Conservation (phyloP, 768 basidiomycete genomes). For the Tulasnella sp. region DNA sequence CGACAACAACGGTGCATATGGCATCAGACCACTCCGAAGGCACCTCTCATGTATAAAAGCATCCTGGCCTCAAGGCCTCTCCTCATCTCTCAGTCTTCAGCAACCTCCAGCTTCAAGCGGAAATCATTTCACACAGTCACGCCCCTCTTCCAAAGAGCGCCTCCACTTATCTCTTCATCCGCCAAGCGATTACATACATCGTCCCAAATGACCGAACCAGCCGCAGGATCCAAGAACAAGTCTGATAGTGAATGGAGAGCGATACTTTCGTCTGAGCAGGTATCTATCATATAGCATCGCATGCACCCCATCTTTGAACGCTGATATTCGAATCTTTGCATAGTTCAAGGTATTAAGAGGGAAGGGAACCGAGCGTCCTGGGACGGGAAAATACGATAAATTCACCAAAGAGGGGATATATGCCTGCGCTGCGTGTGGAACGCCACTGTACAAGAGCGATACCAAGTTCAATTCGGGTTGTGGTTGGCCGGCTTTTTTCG, state of each 20-base stretch:
- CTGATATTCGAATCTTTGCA: background rate
- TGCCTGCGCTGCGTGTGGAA: constrained; percentile 63
- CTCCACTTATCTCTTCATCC: background rate
- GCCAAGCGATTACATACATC: background rate
- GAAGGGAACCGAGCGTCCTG: constrained; percentile 76
- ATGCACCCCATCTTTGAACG: background rate
- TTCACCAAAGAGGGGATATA: constrained; percentile 56
- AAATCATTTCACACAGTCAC: no score
- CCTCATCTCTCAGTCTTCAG: no score
- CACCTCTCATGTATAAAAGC: background rate
- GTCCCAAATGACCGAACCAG: background rate
- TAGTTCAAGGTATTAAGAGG: constrained; percentile 76
- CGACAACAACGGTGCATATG: no score
- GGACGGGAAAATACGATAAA: constrained; percentile 72
- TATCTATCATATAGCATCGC: constrained; percentile 26
- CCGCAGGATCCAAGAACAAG: constrained; percentile 29
- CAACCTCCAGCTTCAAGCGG: no score
- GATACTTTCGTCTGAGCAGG: constrained; percentile 69
- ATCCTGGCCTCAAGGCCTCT: background rate
- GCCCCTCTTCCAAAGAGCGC: background rate
- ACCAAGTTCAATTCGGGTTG: constrained; percentile 91
- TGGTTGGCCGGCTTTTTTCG: constrained; percentile 98
- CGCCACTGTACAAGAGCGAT: constrained; percentile 74
- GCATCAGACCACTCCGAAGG: background rate
- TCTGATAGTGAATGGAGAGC: constrained; percentile 77